Base-by-base conservation (phyloP, 208 protist species). In the Angomonas ambiguus region DNA sequence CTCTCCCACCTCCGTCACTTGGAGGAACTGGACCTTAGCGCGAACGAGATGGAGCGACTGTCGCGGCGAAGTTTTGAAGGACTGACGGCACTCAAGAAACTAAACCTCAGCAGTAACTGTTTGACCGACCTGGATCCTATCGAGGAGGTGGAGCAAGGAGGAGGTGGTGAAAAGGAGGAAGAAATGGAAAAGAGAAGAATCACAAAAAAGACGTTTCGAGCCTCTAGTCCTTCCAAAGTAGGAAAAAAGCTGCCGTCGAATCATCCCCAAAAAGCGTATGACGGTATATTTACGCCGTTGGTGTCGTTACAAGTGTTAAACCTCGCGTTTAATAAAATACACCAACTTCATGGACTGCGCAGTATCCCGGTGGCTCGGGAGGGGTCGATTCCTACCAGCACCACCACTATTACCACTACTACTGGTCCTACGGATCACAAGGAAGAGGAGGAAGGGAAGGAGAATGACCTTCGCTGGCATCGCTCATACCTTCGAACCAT, bases 71-170 rank as follows among this genome's bases (percentile, higher is more conserved):
- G 76, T 62, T 88, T 85, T 72, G 62, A 65, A 8, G 78, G 80
- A 10, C 83, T 91, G 13, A 34, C 53, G 4, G 55, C 68, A 5
- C 67, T 94, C 30, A 74, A 77, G 30, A 74, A 73, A 32, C 77
- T 94, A 38, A 94, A 94, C 55, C 59, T 92, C 8, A 89, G 84
- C 3, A 90, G 80, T 62, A 94, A 94, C 65, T 74, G 72, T 25
- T 66, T 94, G 25, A 58, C 41, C 2, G 32, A 24, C 1, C 41
- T 94, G 0, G 66, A 65, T 4, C 51, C 66, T 6, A 20, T 22
- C n/a, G 58, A 55, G 16, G 32, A 11, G n/a, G n/a, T n/a, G n/a
- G n/a, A n/a, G n/a, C n/a, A n/a, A n/a, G n/a, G n/a, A n/a, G n/a
- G n/a, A n/a, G n/a, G n/a, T n/a, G n/a, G n/a, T n/a, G n/a, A n/a